Evolutionary conservation across 192 early-diverging fungal genomes (phyloP).

Genomic region (Mortierella antarctica): DNA sequence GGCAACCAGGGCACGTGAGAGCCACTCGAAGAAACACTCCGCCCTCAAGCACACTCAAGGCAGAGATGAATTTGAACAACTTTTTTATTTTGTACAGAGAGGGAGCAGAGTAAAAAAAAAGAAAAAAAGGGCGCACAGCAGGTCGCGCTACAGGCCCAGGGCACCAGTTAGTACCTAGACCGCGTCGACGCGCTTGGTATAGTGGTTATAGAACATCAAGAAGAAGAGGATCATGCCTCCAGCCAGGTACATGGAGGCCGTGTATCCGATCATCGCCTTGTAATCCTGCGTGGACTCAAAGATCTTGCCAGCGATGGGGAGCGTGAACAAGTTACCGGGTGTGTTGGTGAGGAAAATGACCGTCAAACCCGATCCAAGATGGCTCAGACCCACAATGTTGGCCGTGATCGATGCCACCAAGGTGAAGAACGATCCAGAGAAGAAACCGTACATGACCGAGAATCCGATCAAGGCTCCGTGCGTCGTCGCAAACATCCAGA

Average conservation of each 20-base stretch:
- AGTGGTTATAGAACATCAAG: slow-evolving; percentile 14
- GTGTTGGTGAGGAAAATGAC: slow-evolving; percentile 43
- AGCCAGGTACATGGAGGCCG: slow-evolving; percentile 30
- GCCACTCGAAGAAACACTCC: too few relatives aligned
- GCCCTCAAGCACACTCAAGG: too few relatives aligned
- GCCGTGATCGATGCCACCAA: slow-evolving; percentile 38
- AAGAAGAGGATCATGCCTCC: slow-evolving; percentile 14
- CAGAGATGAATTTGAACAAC: neutral
- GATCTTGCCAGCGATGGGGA: slow-evolving; percentile 40
- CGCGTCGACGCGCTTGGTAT: slow-evolving; percentile 9
- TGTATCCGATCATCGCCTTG: slow-evolving; percentile 41
- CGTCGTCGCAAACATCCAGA: slow-evolving; percentile 34
- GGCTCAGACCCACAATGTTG: slow-evolving; percentile 23
- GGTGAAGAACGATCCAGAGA: slow-evolving; percentile 40
- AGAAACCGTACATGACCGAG: slow-evolving; percentile 33
- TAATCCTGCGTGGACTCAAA: slow-evolving; percentile 16
- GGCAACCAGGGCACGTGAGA: too few relatives aligned
- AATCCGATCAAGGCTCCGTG: slow-evolving; percentile 16
- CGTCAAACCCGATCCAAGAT: slow-evolving; percentile 34
- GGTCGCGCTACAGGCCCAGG: too few relatives aligned
- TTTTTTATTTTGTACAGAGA: neutral
- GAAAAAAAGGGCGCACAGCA: too few relatives aligned
- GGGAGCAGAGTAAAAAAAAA: too few relatives aligned
- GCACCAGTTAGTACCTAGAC: slow-evolving; percentile 1
- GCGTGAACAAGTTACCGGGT: slow-evolving; percentile 46